Percentiles rank a stretch among this genome's conserved stretches.
These are phyloP conservation scores for Ustilago crameri DNA, from an alignment of 1,284 basidiomycete species.

Conservation along the genomic window DNA sequence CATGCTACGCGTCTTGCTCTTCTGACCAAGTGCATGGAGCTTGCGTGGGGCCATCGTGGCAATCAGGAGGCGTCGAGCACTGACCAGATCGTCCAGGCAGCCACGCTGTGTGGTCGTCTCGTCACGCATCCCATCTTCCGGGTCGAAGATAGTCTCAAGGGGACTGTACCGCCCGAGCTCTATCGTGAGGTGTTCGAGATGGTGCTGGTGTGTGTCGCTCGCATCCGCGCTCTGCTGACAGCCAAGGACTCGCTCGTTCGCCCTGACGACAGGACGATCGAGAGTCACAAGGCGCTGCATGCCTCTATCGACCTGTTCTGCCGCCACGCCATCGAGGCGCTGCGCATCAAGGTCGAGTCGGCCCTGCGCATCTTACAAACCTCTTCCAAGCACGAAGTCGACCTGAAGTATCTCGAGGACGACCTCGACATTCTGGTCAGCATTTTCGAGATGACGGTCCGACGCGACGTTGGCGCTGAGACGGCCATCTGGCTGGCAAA, in stretches of 20 bases:
- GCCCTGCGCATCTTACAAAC: constrained; percentile 66
- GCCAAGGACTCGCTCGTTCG: constrained; percentile 13
- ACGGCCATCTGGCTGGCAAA: constrained; percentile 82
- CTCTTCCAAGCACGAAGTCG: constrained; percentile 73
- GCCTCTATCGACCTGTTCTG: constrained; percentile 82
- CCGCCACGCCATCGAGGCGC: constrained; percentile 74
- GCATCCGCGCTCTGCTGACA: constrained; percentile 28
- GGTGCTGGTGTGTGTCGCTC: constrained; percentile 38
- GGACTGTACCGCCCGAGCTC: constrained; percentile 76
- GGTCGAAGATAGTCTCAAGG: constrained; percentile 79
- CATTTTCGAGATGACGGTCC: constrained; percentile 82
- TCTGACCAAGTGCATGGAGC: constrained; percentile 80
- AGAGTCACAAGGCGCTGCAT: constrained; percentile 73
- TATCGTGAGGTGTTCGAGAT: constrained; percentile 71
- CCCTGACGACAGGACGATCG: constrained; percentile 37
- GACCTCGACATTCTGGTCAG: constrained; percentile 83
- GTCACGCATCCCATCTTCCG: constrained; percentile 80
- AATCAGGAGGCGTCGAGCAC: constrained; percentile 26
- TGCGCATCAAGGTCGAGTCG: constrained; percentile 77
- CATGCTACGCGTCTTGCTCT: constrained; percentile 81
- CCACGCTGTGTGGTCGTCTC: constrained; percentile 76
- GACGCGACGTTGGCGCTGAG: constrained; percentile 74
- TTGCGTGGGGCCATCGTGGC: constrained; percentile 73
- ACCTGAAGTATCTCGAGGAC: constrained; percentile 73
- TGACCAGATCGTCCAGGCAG: constrained; percentile 75